phyloP scores from a whole-genome alignment of 352 stramenopile genomes.

The Globisporangium orthogonon region DNA sequence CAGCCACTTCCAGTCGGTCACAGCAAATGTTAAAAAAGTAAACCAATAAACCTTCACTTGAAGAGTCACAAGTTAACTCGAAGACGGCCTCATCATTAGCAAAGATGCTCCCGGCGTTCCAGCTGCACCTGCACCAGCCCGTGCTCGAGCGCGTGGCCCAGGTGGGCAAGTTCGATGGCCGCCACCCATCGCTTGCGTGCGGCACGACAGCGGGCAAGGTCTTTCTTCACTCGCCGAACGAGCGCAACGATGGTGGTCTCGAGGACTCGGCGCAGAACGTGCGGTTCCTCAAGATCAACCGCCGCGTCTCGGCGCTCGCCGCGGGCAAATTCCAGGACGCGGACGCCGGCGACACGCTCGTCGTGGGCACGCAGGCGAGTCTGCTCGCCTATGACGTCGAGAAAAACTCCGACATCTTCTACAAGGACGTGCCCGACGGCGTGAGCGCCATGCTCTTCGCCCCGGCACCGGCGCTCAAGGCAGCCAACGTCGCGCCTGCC shows the following conservation, averaged over 20 bases:
- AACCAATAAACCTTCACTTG: too few relatives aligned
- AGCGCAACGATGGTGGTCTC: constrained; percentile 40
- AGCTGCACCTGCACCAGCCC: constrained; percentile 75
- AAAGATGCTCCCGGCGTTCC: constrained; percentile 69
- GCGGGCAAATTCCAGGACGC: constrained; percentile 59
- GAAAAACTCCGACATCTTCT: constrained; percentile 93
- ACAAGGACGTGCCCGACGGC: constrained; percentile 85
- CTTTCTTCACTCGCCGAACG: constrained; percentile 87
- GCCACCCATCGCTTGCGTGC: constrained; percentile 66
- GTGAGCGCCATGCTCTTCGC: constrained; percentile 82
- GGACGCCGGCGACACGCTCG: constrained; percentile 69
- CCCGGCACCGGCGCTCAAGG: constrained; percentile 31
- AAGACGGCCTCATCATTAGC: too few relatives aligned
- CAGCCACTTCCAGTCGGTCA: too few relatives aligned
- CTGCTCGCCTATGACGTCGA: constrained; percentile 90
- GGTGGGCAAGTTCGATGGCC: constrained; percentile 79
- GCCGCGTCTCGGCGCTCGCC: constrained; percentile 73
- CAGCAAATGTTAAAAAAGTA: too few relatives aligned
- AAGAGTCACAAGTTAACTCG: too few relatives aligned
- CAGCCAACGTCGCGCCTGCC: constrained; percentile 19
- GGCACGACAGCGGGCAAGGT: constrained; percentile 89
- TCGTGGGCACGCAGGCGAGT: constrained; percentile 88
- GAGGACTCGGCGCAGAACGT: constrained; percentile 47
- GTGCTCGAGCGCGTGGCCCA: constrained; percentile 70
- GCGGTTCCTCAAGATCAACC: constrained; percentile 91